Evolutionary conservation across 2,329 filamentous ascomycete species (phyloP).

Genomic region (Diaporthe nobilis): DNA sequence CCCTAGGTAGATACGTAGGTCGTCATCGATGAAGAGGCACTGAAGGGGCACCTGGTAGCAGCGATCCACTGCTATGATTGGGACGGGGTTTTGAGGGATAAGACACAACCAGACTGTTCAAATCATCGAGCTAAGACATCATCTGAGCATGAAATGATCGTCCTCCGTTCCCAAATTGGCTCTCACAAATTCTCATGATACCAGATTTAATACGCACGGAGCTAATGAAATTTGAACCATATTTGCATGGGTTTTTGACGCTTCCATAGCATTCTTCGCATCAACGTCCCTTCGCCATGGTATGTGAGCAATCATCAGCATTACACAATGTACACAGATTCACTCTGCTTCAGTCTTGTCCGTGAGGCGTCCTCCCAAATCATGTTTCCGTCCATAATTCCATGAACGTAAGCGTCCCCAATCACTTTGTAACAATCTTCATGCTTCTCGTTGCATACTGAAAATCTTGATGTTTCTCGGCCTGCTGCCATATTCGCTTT

Average conservation of each 20-base stretch:
- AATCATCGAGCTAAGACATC: not conserved
- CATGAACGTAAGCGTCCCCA: constrained; percentile 20
- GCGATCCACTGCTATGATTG: not conserved
- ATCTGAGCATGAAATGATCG: not conserved
- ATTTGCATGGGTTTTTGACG: too few species aligned
- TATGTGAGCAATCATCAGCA: not conserved
- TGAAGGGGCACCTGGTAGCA: not conserved
- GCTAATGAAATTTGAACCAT: too few species aligned
- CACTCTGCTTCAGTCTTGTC: not conserved
- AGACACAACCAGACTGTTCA: not conserved
- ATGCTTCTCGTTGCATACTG: not conserved
- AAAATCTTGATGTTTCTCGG: not conserved
- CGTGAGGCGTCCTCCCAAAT: not conserved
- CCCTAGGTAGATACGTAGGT: too few species aligned
- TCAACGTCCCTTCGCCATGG: not conserved
- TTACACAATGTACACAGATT: constrained; percentile 5
- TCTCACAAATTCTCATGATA: not conserved
- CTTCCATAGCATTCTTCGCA: not conserved
- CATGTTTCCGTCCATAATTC: constrained; percentile 13
- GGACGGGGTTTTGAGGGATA: not conserved
- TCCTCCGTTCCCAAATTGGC: not conserved
- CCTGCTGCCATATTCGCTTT: not conserved
- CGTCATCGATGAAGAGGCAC: too few species aligned
- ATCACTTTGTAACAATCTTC: constrained; percentile 1
- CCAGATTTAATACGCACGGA: too few species aligned